phyloP scores from a whole-genome alignment of 164 flowering plant genomes.

The Stephania yunnanensis region DNA sequence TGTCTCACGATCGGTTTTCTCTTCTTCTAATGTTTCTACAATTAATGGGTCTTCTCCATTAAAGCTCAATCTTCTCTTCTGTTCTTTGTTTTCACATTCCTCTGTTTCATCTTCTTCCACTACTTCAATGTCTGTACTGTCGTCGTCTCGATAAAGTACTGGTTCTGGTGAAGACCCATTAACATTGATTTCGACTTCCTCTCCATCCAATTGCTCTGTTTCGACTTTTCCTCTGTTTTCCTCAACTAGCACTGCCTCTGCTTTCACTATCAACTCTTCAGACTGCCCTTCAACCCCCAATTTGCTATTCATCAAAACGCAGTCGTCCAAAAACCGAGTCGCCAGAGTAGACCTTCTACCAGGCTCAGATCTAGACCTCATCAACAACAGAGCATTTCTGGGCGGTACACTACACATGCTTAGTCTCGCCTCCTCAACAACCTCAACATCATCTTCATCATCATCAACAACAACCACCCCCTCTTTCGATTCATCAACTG shows the following conservation, averaged over 20 bases:
- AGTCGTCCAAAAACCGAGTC: constrained; percentile 58
- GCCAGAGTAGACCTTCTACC: constrained; percentile 67
- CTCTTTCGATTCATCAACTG: constrained; percentile 2
- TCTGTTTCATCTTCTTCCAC: constrained; percentile 5
- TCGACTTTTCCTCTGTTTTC: constrained; percentile 2
- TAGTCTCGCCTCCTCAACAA: constrained; percentile 35
- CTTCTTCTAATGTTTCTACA: not conserved
- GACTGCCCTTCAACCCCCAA: not conserved
- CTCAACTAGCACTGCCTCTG: constrained; percentile 2
- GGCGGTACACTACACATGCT: constrained; percentile 76
- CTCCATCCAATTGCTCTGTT: constrained; percentile 1
- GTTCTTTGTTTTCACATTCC: constrained; percentile 8
- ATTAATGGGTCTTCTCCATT: constrained; percentile 9
- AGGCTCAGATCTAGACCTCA: constrained; percentile 97
- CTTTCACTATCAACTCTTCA: not conserved
- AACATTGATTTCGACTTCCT: constrained; percentile 1
- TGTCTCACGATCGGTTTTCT: not conserved
- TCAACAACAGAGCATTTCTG: constrained; percentile 76
- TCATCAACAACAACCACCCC: constrained; percentile 22
- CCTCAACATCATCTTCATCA: constrained; percentile 10
- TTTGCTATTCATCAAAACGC: constrained; percentile 20
- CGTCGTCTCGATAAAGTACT: not conserved
- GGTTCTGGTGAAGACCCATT: not conserved
- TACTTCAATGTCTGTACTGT: not conserved
- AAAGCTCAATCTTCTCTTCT: constrained; percentile 5